Evolutionary conservation across 2,329 filamentous ascomycete genomes (phyloP), one percentile per base, ranked within the genome.

Genomic region (Arthrobotrys megalospora): DNA sequence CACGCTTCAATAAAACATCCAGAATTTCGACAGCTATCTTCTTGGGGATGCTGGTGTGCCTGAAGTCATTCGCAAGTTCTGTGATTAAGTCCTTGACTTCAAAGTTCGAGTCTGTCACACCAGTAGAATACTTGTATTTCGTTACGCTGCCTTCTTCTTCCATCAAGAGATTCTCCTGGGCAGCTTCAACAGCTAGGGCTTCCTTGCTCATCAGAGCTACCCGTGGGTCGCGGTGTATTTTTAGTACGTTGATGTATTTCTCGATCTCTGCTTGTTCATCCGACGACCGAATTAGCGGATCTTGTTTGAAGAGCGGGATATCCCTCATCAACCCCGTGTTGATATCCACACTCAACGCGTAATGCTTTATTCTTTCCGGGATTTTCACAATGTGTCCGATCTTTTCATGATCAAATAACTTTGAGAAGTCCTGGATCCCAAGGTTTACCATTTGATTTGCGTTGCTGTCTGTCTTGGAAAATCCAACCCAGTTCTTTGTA

Each of bases 1-100:
- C 81, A 19, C 80, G 78, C 34, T 81, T 64, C n/a, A 82, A 63
- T 21, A 82, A 62, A 36, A 72, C 60, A 16, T 75, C 63, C 6
- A 82, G 24, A 3, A 76, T 65, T 8, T 80, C 69, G 6, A 81
- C 64, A 4, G 79, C 60, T 14, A 80, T 71, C 1, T 64, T 38
- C 19, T 38, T 63, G 8, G 75, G 75, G 24, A 78, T 67, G 12
- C 75, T 65, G 11, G 53, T 72, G 38, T 78, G 75, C 34, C 75
- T 53, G 28, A 78, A 78, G 24, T 78, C 75, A n/a, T 78, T 78
- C 10, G 50, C 34, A 19, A 78, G 62, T n/a, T 67, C 62, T n/a
- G 75, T 78, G 45, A 66, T 53, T 12, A 78, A 41, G 38, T 78
- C 75, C 21, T 45, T 66, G 14, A 78, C 67, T 43, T 63, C 60